Percentiles rank a stretch among this genome's conserved stretches.
phyloP scores from a whole-genome alignment of 139 green algal species.

The Coccomyxa sp. region DNA sequence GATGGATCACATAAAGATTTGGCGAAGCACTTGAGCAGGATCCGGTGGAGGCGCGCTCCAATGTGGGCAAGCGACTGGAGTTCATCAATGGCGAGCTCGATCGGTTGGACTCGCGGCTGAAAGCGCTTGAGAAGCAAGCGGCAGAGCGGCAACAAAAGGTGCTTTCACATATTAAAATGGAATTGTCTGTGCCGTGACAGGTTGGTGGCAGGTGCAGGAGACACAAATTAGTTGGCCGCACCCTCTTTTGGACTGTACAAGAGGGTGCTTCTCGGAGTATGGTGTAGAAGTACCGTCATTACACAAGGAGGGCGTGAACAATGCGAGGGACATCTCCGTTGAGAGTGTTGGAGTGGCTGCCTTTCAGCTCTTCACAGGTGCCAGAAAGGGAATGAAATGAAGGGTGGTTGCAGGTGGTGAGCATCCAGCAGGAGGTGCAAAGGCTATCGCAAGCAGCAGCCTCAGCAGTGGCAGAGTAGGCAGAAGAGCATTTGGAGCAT shows the following conservation, averaged over 20 bases:
- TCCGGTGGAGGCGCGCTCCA: constrained; percentile 72
- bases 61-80: constrained; percentile 83
- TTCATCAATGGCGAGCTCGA: constrained; percentile 60
- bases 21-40: constrained; percentile 27
- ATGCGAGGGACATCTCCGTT: not conserved
- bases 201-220: not conserved
- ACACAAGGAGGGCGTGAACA: not conserved
- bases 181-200: not conserved
- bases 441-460: not conserved
- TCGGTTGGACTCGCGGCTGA: constrained; percentile 32
- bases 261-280: not conserved
- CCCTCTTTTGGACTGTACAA: not conserved
- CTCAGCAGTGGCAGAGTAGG: not conserved
- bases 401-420: not conserved
- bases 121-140: constrained; percentile 33
- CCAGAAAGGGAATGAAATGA: too few relatives aligned
- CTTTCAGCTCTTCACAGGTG: too few relatives aligned
- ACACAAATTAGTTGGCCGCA: not conserved
- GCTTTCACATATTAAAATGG: not conserved
- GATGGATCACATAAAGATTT: too few relatives aligned
- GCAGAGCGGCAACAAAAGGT: constrained; percentile 27
- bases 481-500: not conserved
- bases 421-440: not conserved
- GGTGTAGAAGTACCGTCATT: not conserved
- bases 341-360: not conserved